Evolutionary conservation across 345 rosid genomes (phyloP), one percentile per base, ranked within the genome.

Genomic region (Schrenkiella parvula): DNA sequence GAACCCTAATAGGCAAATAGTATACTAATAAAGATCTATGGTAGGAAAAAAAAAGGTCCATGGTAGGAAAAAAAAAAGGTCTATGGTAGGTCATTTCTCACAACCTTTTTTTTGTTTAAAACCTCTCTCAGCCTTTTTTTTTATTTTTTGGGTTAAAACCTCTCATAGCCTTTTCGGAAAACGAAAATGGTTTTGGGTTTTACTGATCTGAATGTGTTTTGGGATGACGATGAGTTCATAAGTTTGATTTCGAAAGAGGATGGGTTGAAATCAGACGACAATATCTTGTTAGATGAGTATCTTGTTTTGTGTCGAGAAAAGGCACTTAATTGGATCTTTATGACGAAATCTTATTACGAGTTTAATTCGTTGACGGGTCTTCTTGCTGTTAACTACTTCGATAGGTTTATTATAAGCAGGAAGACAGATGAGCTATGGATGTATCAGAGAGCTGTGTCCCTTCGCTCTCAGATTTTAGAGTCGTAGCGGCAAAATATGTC

Each of bases 381-480:
- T 81, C 85, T 90, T 64, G 95, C 98, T 66, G 88, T 89, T 53
- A 87, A 88, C 63, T 92, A 88, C 81, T 90, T 89, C 42, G 98
- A 92, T 78, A 88, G 95, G 79, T 92, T 89, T 76, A 50, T 80
- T 71, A 74, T 83, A 37, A 85, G 91, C 85, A 42, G 64, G 12
- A 79, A 80, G 37, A 80, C 75, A 14, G 96, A 88, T 60, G 90
- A 84, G 83, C 96, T 96, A 15, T 92, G 98, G 98, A 87, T 90
- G 92, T 81, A 84, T 63, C 96, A 92, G 57, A 83, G 83, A 46
- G 93, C 95, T 50, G 89, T 92, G 92, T 88, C 17, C 95, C 95
- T 2, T 81, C 87, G 68, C 92, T 92, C 51, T 64, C 90, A 55
- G 91, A 90, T 77, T 72, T 48, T 26, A 76, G 89, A 96, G 96